Evolutionary conservation across 768 basidiomycete species (phyloP), one percentile per base, ranked within the genome.

Genomic region (Neoboletus subvelutipes): DNA sequence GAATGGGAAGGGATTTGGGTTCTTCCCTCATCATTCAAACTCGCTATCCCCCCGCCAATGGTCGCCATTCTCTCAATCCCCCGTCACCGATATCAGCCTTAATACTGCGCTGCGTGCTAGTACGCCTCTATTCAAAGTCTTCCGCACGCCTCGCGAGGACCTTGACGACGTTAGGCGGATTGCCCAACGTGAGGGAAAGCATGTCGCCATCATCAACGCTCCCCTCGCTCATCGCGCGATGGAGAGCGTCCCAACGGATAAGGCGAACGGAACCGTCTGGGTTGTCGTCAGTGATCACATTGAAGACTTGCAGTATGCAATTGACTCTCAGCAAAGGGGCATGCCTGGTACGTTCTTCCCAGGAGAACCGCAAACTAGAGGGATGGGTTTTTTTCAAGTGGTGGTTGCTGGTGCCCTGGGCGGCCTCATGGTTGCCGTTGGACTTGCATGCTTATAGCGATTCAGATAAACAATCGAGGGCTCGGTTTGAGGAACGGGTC

Each of bases 111-210:
- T 72, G 22, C 67, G 62, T 33, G 64, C 57, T 13, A 72, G 72
- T 37, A 74, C 72, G 6, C 71, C 71, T 31, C 48, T 73, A 13
- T 73, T 72, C 58, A 71, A 70, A 29, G 67, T 73, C 12, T 72
- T 74, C 43, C 61, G 72, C 13, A 72, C 70, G 4, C 71, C 72
- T 20, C 50, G 61, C 12, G 58, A 63, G 50, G 72, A 72, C 28
- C 56, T 72, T 15, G 61, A 69, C 17, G 53, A 54, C 33, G 48
- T 72, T 18, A 61, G 50, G 45, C 69, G 49, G 45, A 69, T 60
- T 5, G 71, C 71, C n/a, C 65, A 59, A 39, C 69, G 59, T 2
- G 71, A 71, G 26, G 71, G 71, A 36, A 73, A 72, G 33, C 64
- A 74, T 28, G 50, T 72, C 9, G 71, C 71, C 36, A 50, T 71